Conservation (phyloP, 2,329 filamentous ascomycete species). For the Aspergillus puulaauensis region DNA sequence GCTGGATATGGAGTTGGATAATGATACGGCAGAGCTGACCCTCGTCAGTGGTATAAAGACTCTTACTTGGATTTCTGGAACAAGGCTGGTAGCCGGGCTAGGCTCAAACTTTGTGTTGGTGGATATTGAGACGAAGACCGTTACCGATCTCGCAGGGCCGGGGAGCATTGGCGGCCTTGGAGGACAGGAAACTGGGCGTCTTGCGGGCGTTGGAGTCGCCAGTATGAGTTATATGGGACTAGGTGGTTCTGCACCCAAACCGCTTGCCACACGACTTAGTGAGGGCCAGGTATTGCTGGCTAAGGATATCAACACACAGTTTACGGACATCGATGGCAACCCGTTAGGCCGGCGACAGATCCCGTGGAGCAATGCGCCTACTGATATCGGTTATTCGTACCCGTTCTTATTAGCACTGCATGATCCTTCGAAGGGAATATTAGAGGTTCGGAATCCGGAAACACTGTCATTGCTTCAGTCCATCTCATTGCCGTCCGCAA, state of each 20-base stretch:
- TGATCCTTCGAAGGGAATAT: conserved; percentile 73
- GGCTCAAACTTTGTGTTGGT: conserved; percentile 89
- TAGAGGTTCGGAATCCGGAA: conserved; percentile 91
- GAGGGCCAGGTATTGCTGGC: conserved; percentile 87
- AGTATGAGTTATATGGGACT: conserved; percentile 98
- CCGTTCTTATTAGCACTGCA: conserved; percentile 90
- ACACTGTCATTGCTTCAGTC: conserved; percentile 88
- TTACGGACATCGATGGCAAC: conserved; percentile 81
- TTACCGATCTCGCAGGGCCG: conserved; percentile 77
- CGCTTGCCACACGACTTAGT: conserved; percentile 76
- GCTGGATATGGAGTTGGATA: conserved; percentile 85
- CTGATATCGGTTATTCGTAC: conserved; percentile 93
- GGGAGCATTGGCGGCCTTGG: conserved; percentile 67
- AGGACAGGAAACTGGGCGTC: conserved; percentile 67
- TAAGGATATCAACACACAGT: conserved; percentile 95
- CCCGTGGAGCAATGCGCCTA: conserved; percentile 86
- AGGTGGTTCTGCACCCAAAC: conserved; percentile 86
- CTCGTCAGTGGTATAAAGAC: conserved; percentile 82
- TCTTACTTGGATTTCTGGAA: conserved; percentile 86
- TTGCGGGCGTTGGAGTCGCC: conserved; percentile 77
- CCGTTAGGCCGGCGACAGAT: conserved; percentile 81
- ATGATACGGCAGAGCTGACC: conserved; percentile 72
- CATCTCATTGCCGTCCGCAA: conserved; percentile 77
- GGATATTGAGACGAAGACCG: conserved; percentile 71
- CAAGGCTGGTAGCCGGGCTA: conserved; percentile 84